These are phyloP conservation scores for Cicer judaicum DNA, from an alignment of 306 rosid genomes.

Conservation along the genomic window DNA sequence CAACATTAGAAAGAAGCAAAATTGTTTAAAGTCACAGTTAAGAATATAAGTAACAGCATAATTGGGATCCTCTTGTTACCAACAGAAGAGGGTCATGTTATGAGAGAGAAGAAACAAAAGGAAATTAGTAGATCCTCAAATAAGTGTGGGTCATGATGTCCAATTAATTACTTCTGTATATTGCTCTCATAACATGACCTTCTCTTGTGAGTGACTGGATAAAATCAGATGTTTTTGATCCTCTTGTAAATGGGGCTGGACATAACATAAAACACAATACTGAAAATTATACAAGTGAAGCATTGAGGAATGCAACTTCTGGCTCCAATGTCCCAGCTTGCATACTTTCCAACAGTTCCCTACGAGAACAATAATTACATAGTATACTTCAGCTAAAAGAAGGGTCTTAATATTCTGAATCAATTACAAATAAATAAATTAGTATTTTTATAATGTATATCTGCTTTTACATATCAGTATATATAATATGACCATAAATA, in stretches of 20 bases:
- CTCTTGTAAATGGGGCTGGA: conserved; percentile 30
- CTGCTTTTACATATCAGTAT: conserved; percentile 3
- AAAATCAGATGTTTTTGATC: conserved; percentile 13
- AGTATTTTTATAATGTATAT: not conserved
- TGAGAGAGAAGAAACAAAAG: conserved; percentile 4
- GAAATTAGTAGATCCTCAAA: conserved; percentile 14
- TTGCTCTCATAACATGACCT: conserved; percentile 28
- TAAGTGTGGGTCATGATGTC: not conserved
- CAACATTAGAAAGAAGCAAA: conserved; percentile 40
- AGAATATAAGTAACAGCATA: conserved; percentile 32
- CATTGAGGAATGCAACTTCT: conserved; percentile 85
- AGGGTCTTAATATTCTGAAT: conserved; percentile 19
- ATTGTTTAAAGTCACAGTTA: not conserved
- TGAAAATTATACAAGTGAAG: conserved; percentile 65
- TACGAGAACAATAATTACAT: conserved; percentile 49
- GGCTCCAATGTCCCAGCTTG: conserved; percentile 86
- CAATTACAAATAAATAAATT: not conserved
- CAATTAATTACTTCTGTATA: not conserved
- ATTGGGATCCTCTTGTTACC: conserved; percentile 11
- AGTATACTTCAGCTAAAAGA: conserved; percentile 28
- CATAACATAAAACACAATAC: conserved; percentile 21
- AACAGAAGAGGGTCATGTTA: not conserved
- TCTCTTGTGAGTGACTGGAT: not conserved
- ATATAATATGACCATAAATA: not conserved
- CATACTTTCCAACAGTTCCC: conserved; percentile 86